Conservation (phyloP, 1,284 basidiomycete genomes). For the Neonothopanus nambi region DNA sequence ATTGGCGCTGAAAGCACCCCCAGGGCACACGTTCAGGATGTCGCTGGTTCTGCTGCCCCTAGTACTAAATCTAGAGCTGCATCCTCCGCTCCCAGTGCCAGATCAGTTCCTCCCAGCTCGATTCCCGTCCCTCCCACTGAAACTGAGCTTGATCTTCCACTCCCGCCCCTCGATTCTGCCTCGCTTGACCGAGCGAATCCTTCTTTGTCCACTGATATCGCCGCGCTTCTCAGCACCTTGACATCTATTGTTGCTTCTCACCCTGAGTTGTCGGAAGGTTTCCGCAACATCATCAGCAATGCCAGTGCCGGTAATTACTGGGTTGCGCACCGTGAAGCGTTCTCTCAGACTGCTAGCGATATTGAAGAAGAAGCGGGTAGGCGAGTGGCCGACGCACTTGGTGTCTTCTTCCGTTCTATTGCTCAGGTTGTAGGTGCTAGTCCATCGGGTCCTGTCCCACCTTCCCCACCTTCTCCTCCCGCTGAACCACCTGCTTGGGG, state of each 20-base stretch:
- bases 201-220: constrained; percentile 63
- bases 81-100: constrained; percentile 1
- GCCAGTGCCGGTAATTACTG: constrained; percentile 66
- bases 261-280: constrained; percentile 66
- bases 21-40: constrained; percentile 11
- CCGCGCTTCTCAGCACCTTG: constrained; percentile 55
- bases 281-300: constrained; percentile 64
- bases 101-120: constrained; percentile 12
- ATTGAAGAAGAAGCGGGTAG: constrained; percentile 64
- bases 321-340: constrained; percentile 55
- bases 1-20: constrained; percentile 35
- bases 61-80: background rate
- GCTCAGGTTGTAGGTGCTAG: constrained; percentile 33
- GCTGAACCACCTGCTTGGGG: background rate
- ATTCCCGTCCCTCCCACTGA: constrained; percentile 6
- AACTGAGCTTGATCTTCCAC: constrained; percentile 47
- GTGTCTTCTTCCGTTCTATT: constrained; percentile 56
- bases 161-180: constrained; percentile 47
- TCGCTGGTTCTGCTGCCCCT: background rate
- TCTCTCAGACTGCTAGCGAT: constrained; percentile 54
- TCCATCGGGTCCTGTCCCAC: constrained; percentile 13
- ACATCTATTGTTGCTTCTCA: constrained; percentile 56
- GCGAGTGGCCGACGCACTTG: constrained; percentile 64
- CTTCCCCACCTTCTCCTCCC: constrained; percentile 12
- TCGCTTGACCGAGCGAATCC: constrained; percentile 30